Percentiles rank a stretch among this genome's conserved stretches.
These are phyloP conservation scores for Metarhizium anisopliae DNA, from an alignment of 2,329 filamentous ascomycete species.

Conservation along the genomic window DNA sequence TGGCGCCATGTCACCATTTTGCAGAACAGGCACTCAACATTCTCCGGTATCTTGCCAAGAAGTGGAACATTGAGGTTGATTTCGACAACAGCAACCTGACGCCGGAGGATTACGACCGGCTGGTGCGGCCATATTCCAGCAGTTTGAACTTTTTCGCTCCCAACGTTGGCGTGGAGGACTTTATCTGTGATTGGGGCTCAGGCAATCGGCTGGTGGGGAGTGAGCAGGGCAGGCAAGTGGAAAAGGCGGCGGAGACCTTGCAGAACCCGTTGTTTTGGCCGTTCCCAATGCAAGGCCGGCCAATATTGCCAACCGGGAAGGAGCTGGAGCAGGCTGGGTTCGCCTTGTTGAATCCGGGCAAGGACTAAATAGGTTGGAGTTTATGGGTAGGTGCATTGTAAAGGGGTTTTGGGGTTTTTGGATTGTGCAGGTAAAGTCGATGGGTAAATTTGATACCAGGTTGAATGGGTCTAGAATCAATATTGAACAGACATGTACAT, in stretches of 20 bases:
- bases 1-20: constrained; percentile 53
- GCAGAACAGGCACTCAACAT: constrained; percentile 53
- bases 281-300: constrained; percentile 50
- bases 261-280: constrained; percentile 53
- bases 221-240: constrained; percentile 9
- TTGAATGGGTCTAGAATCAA: too few relatives aligned
- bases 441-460: too few relatives aligned
- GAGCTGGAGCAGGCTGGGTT: constrained; percentile 45
- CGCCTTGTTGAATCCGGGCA: constrained; percentile 22
- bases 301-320: constrained; percentile 39
- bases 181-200: constrained; percentile 36
- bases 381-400: neutral
- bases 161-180: constrained; percentile 37
- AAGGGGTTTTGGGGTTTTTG: neutral
- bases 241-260: constrained; percentile 25
- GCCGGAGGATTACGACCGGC: constrained; percentile 28
- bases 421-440: too few relatives aligned
- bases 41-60: constrained; percentile 45
- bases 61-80: constrained; percentile 49
- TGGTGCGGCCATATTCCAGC: constrained; percentile 37
- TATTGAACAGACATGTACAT: too few relatives aligned
- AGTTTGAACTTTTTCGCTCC: constrained; percentile 51
- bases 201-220: constrained; percentile 9
- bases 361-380: neutral
- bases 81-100: constrained; percentile 24